Conservation (phyloP, 2,329 filamentous ascomycete genomes). For the Exophiala sp. region DNA sequence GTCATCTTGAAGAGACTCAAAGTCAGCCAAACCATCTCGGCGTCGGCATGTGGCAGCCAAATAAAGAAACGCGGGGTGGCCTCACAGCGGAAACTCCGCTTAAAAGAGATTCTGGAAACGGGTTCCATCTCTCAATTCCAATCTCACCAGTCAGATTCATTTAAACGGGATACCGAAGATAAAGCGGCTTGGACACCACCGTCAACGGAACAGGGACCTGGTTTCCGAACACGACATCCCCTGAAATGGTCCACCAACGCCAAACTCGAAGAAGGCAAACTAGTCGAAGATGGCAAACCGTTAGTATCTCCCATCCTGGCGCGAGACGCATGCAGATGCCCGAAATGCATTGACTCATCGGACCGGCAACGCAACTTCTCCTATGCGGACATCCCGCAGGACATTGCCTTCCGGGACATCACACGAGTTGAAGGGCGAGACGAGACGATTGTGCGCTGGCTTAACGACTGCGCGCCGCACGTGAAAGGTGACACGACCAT, state of each 20-base stretch:
- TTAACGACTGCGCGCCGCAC: conserved; percentile 47
- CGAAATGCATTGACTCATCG: conserved; percentile 49
- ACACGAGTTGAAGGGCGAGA: conserved; percentile 38
- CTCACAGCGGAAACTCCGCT: neutral
- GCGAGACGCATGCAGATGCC: conserved; percentile 53
- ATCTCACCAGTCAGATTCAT: neutral
- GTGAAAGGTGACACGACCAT: conserved; percentile 21
- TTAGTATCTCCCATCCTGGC: conserved; percentile 32
- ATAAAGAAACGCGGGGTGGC: neutral
- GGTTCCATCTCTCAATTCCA: neutral
- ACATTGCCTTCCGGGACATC: conserved; percentile 40
- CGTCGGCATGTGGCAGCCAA: neutral
- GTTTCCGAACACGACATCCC: neutral
- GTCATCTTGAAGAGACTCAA: neutral
- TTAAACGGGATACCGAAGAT: neutral
- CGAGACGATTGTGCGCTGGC: conserved; percentile 57
- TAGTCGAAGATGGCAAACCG: conserved; percentile 6
- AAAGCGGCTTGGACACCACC: neutral
- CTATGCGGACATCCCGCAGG: conserved; percentile 55
- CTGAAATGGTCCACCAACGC: neutral
- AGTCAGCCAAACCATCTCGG: neutral
- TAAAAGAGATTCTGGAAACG: neutral
- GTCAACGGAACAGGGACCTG: neutral
- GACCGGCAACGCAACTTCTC: conserved; percentile 60
- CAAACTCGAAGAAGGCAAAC: conserved; percentile 8